Conservation (phyloP, 2,329 filamentous ascomycete species). For the Neodidymelliopsis sp. region DNA sequence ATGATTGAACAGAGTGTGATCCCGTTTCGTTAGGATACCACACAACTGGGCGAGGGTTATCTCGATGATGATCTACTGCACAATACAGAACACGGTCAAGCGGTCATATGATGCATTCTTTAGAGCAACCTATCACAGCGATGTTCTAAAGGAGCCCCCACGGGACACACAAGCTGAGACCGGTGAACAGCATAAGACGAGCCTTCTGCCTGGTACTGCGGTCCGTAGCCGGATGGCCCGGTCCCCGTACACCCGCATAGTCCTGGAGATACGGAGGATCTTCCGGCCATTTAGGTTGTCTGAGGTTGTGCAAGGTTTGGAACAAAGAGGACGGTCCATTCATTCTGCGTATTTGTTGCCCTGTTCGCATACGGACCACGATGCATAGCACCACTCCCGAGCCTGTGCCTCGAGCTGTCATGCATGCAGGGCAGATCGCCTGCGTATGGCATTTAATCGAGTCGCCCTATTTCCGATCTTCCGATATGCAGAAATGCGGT, state of each 20-base stretch:
- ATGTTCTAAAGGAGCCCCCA: slow-evolving; percentile 3
- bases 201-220: slow-evolving; percentile 6
- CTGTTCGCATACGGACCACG: not conserved
- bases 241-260: slow-evolving; percentile 1
- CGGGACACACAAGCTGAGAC: not conserved
- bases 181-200: slow-evolving; percentile 8
- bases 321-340: not conserved
- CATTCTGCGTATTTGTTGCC: not conserved
- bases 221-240: slow-evolving; percentile 7
- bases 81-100: not conserved
- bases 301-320: not conserved
- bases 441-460: not conserved
- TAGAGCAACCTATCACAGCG: not conserved
- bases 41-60: not conserved
- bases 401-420: not conserved
- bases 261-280: not conserved
- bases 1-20: not conserved
- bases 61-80: not conserved
- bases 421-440: slow-evolving; percentile 5
- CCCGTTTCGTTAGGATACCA: not conserved
- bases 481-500: slow-evolving; percentile 1
- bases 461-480: not conserved
- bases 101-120: not conserved
- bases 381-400: slow-evolving; percentile 1
- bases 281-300: not conserved